These are phyloP conservation scores for Cladorrhinum sp. DNA, from an alignment of 2,329 filamentous ascomycete species.

Conservation along the genomic window DNA sequence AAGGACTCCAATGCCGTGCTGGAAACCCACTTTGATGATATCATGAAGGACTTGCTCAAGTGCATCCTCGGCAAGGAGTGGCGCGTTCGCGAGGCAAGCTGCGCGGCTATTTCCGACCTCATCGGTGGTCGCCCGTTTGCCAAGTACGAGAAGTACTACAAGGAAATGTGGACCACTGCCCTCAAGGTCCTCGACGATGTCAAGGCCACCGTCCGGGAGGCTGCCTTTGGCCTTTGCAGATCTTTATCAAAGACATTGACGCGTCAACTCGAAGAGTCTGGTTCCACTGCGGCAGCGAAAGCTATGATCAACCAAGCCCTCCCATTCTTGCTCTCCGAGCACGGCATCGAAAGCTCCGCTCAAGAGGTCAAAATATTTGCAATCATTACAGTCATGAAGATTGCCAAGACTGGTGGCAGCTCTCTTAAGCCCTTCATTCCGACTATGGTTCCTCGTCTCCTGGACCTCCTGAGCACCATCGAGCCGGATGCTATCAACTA, in stretches of 20 bases:
- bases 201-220: constrained; percentile 80
- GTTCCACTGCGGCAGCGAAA: constrained; percentile 64
- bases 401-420: constrained; percentile 84
- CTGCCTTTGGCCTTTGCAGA: constrained; percentile 79
- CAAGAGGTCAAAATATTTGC: constrained; percentile 85
- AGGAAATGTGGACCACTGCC: constrained; percentile 78
- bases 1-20: constrained; percentile 78
- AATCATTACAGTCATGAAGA: constrained; percentile 77
- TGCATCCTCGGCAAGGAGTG: constrained; percentile 89
- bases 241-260: constrained; percentile 81
- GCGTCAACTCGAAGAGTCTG: constrained; percentile 77
- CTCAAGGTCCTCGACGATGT: constrained; percentile 96
- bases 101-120: constrained; percentile 82
- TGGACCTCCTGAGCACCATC: constrained; percentile 79
- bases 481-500: constrained; percentile 91
- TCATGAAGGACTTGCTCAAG: constrained; percentile 81
- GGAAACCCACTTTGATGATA: constrained; percentile 79
- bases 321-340: constrained; percentile 84
- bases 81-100: constrained; percentile 89
- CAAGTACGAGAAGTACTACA: constrained; percentile 80
- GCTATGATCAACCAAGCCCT: constrained; percentile 83
- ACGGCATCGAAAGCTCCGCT: constrained; percentile 83
- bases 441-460: constrained; percentile 73
- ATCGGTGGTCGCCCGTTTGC: constrained; percentile 74
- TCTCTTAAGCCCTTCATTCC: constrained; percentile 78